A percentile compares a stretch with the other conserved stretches of the same genome.
phyloP scores from a whole-genome alignment of 768 basidiomycete genomes.

The Tricholoma flavovirens region DNA sequence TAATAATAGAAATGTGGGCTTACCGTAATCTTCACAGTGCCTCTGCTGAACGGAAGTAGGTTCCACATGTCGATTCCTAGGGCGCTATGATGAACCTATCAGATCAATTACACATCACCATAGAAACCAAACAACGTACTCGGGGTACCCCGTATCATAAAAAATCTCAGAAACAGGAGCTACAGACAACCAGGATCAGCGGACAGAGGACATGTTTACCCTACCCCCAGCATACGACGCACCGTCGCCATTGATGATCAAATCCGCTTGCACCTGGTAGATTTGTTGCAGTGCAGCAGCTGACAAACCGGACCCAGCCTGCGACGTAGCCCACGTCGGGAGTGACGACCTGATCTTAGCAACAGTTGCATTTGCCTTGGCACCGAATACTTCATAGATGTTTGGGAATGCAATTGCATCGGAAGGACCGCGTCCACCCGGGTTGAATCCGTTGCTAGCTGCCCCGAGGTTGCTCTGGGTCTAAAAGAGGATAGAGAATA shows the following conservation, averaged over 20 bases:
- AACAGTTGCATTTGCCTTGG: conserved; percentile 25
- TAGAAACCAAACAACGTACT: conserved; percentile 23
- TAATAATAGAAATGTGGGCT: neutral
- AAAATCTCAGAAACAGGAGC: conserved; percentile 46
- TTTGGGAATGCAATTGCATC: conserved; percentile 49
- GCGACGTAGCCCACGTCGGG: conserved; percentile 37
- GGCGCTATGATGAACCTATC: conserved; percentile 22
- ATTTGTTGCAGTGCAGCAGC: conserved; percentile 38
- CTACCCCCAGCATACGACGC: conserved; percentile 2
- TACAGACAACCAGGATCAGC: conserved; percentile 12
- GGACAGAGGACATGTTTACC: neutral
- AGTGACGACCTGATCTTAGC: conserved; percentile 33
- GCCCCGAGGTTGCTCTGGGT: conserved; percentile 39
- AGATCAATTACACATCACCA: no score
- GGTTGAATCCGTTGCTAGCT: conserved; percentile 33
- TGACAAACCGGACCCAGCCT: conserved; percentile 33
- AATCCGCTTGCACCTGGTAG: conserved; percentile 39
- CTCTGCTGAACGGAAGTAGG: conserved; percentile 52
- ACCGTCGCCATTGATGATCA: conserved; percentile 44
- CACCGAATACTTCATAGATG: conserved; percentile 40
- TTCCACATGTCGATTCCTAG: conserved; percentile 49
- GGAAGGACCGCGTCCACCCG: conserved; percentile 38
- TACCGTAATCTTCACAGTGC: conserved; percentile 41
- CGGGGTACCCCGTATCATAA: conserved; percentile 40
- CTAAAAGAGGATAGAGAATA: conserved; percentile 18